phyloP scores from a whole-genome alignment of 371 early-diverging fungal genomes.

The Blakeslea trispora region DNA sequence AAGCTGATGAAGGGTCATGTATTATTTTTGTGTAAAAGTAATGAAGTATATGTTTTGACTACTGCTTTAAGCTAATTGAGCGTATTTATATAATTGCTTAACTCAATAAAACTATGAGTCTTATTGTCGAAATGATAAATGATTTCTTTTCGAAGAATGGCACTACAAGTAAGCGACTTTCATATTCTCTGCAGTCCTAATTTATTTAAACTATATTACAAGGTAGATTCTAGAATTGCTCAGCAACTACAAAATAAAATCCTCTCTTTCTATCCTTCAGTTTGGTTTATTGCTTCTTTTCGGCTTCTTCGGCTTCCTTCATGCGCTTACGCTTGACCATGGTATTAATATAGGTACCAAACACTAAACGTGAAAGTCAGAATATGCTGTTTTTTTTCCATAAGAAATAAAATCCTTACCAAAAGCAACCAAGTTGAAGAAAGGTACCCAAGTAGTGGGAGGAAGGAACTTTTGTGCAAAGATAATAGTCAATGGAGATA shows the following conservation, averaged over 20 bases:
- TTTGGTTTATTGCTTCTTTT: slow-evolving; percentile 38
- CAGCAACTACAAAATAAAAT: background rate
- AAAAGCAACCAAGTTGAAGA: slow-evolving; percentile 85
- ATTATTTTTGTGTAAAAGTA: too few relatives aligned
- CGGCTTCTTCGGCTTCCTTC: slow-evolving; percentile 39
- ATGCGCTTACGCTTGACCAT: slow-evolving; percentile 68
- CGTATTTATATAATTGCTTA: too few relatives aligned
- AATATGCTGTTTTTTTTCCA: background rate
- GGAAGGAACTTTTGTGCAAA: slow-evolving; percentile 79
- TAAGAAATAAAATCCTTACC: slow-evolving; percentile 28
- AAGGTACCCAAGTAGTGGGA: slow-evolving; percentile 85
- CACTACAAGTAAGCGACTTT: too few relatives aligned
- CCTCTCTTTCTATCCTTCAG: background rate
- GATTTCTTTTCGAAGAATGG: too few relatives aligned
- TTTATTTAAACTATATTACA: too few relatives aligned
- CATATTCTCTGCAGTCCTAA: too few relatives aligned
- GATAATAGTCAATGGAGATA: slow-evolving; percentile 75
- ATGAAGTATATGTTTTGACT: too few relatives aligned
- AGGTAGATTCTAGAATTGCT: background rate
- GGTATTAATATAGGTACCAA: slow-evolving; percentile 84
- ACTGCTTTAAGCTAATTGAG: too few relatives aligned
- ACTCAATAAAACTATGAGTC: too few relatives aligned
- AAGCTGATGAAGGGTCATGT: too few relatives aligned
- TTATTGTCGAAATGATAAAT: too few relatives aligned
- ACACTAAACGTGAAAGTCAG: slow-evolving; percentile 35